Base-by-base conservation (phyloP, 768 basidiomycete species). In the Leucosporidium creatinivorum region DNA sequence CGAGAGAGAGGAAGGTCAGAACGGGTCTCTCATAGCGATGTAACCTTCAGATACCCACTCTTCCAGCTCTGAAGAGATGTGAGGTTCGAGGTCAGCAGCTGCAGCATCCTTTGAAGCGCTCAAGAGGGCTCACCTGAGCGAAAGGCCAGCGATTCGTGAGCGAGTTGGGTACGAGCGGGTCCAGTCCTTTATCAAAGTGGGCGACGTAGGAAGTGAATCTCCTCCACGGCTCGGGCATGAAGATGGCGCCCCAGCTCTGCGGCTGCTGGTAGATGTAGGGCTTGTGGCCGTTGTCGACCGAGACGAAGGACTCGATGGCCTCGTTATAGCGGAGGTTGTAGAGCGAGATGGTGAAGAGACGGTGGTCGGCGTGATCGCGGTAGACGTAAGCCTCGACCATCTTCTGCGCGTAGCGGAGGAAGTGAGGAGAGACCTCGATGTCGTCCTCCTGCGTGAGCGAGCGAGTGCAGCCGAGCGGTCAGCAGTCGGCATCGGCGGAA, bases 391-490 rank as follows among this genome's bases (percentile, higher is more conserved):
- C 61, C 4, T 26, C 18, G 25, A 61, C 49, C 61, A 61, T 61
- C 17, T 48, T 50, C n/a, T 61, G 26, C 4, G 61, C 61, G 61
- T 61, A 61, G 26, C 21, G 61, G 6, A 61, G 61, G 61, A 61
- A 61, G 49, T 61, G 30, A 25, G 61, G 61, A 18, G 61, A 61
- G n/a, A 61, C 61, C 33, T 61, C 61, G 26, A 61, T 50, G 49
- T 61, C 61, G 61, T 61, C 61, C 61, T 61, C 61, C 61, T 61
- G 61, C 4, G 9, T n/a, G n/a, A n/a, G n/a, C n/a, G n/a, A n/a
- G n/a, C n/a, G n/a, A n/a, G n/a, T n/a, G n/a, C n/a, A n/a, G n/a
- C n/a, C n/a, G n/a, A n/a, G n/a, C n/a, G n/a, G n/a, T n/a, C n/a
- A n/a, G n/a, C n/a, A n/a, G n/a, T n/a, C n/a, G n/a, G n/a, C n/a